Evolutionary conservation across 2,329 filamentous ascomycete genomes (phyloP).

Genomic region (Immersiporthe knoxdaviesiana): DNA sequence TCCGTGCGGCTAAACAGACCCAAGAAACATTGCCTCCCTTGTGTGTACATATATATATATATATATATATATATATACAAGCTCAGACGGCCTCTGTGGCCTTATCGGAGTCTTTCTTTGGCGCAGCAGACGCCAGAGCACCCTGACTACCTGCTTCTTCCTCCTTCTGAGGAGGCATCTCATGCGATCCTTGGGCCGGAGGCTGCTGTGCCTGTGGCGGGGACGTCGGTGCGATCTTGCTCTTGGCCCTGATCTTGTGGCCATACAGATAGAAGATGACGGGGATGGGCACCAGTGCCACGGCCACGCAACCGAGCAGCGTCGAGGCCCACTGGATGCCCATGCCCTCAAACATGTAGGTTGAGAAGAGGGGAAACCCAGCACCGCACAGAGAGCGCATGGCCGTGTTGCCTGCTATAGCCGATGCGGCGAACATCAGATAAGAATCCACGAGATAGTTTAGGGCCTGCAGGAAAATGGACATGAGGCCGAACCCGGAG

Average conservation of each 20-base stretch:
- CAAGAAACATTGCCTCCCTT: neutral
- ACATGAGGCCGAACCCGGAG: constrained; percentile 77
- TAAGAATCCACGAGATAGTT: constrained; percentile 83
- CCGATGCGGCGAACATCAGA: constrained; percentile 75
- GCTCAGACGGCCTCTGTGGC: constrained; percentile 33
- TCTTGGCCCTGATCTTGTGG: constrained; percentile 57
- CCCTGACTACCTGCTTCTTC: constrained; percentile 13
- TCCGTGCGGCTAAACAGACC: no score
- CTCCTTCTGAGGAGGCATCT: constrained; percentile 22
- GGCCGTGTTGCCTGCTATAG: constrained; percentile 81
- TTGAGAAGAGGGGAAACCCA: constrained; percentile 78
- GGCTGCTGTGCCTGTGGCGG: constrained; percentile 31
- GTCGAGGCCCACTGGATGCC: constrained; percentile 66
- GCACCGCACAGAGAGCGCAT: constrained; percentile 78
- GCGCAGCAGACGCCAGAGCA: constrained; percentile 28
- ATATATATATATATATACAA: neutral
- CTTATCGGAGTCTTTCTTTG: constrained; percentile 32
- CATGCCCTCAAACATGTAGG: constrained; percentile 68
- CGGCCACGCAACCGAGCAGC: constrained; percentile 63
- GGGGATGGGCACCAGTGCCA: constrained; percentile 62
- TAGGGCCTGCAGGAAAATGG: constrained; percentile 78
- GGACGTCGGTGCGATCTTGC: constrained; percentile 58
- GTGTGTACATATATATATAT: no score
- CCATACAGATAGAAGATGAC: constrained; percentile 66
- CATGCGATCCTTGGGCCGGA: neutral